These are phyloP conservation scores for Boletus rufocinnamomeus DNA, from an alignment of 768 basidiomycete genomes.

Conservation along the genomic window DNA sequence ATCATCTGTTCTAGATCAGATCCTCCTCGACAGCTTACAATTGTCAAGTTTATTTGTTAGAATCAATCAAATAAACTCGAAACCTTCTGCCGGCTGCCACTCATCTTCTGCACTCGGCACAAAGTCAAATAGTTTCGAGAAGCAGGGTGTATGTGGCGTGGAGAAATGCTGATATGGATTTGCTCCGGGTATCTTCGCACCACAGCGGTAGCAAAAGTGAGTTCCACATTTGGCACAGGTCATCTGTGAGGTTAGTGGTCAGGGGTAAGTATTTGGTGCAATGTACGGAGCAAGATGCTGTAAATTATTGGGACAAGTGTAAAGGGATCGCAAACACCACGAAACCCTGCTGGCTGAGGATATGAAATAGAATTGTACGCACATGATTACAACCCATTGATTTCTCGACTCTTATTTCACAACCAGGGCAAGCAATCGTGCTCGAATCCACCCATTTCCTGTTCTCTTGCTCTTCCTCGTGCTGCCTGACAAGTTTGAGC, in stretches of 20 bases:
- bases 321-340: neutral
- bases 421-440: conserved; percentile 75
- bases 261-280: neutral
- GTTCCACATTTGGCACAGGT: conserved; percentile 70
- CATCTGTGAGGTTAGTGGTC: conserved; percentile 51
- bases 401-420: conserved; percentile 73
- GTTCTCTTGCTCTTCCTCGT: conserved; percentile 76
- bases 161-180: conserved; percentile 76
- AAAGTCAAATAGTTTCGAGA: conserved; percentile 66
- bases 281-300: neutral
- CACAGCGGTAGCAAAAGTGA: conserved; percentile 87
- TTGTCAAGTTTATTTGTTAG: neutral
- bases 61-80: conserved; percentile 27
- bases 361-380: conserved; percentile 30
- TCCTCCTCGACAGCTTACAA: neutral
- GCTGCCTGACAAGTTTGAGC: conserved; percentile 56
- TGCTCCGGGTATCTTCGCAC: conserved; percentile 44
- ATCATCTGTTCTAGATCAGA: neutral
- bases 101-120: conserved; percentile 38
- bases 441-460: conserved; percentile 67
- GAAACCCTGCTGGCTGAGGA: neutral
- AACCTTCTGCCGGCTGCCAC: conserved; percentile 51
- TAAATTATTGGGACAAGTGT: neutral
- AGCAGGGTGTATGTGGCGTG: conserved; percentile 52
- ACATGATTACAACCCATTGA: conserved; percentile 87